These are phyloP conservation scores for Sclerotinia minor DNA, from an alignment of 2,329 filamentous ascomycete genomes.

Conservation along the genomic window DNA sequence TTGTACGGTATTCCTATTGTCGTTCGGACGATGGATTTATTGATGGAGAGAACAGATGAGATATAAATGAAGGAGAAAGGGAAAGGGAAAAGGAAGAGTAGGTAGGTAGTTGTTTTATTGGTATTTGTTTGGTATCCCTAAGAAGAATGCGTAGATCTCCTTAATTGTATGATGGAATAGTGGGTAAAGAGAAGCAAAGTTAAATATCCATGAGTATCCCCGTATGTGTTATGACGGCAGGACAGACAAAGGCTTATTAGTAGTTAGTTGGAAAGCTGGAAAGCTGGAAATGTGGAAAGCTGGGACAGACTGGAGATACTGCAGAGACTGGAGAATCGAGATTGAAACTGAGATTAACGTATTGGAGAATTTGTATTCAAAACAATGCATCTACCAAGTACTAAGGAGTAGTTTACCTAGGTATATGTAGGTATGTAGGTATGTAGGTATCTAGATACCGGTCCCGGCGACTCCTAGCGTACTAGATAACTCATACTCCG, in stretches of 20 bases:
- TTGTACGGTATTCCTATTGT: slow-evolving; percentile 16
- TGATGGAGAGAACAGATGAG: background rate
- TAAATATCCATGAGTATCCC: slow-evolving; percentile 4
- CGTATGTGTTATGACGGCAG: background rate
- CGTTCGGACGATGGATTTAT: background rate
- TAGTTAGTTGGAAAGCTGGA: background rate
- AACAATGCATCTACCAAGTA: too few relatives aligned
- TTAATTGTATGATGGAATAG: slow-evolving; percentile 9
- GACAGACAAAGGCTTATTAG: background rate
- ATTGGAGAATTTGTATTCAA: background rate
- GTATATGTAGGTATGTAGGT: too few relatives aligned
- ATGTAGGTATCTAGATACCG: too few relatives aligned
- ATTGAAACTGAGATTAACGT: background rate
- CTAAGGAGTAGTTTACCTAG: too few relatives aligned
- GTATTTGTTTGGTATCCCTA: slow-evolving; percentile 9
- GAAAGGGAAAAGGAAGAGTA: background rate
- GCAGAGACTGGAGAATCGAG: background rate
- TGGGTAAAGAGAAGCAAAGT: slow-evolving; percentile 6
- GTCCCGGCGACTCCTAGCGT: too few relatives aligned
- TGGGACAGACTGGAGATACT: too few relatives aligned
- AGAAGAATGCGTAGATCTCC: background rate
- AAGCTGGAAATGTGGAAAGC: background rate
- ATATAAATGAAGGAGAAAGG: background rate
- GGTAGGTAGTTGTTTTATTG: slow-evolving; percentile 2
- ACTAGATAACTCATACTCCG: too few relatives aligned